A percentile compares a stretch with the other conserved stretches of the same genome.
These are phyloP conservation scores for Globisporangium nodosum DNA, from an alignment of 352 stramenopile species.

Conservation along the genomic window DNA sequence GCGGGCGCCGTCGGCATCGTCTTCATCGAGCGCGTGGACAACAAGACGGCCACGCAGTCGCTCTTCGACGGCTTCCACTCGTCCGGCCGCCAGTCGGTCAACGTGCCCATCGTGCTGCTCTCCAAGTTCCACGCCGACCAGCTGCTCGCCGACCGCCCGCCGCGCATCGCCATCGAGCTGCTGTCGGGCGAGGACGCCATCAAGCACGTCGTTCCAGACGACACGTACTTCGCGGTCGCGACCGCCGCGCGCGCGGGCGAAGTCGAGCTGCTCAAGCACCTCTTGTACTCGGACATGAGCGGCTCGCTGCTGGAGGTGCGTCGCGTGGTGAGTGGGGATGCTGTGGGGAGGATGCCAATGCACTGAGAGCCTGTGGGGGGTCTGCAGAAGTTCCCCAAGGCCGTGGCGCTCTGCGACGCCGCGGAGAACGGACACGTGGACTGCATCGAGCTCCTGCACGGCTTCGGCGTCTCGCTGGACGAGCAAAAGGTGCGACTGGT, in stretches of 20 bases:
- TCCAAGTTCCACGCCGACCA: constrained; percentile 77
- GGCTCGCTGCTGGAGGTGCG: constrained; percentile 56
- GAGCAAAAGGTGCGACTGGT: constrained; percentile 61
- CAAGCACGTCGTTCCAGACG: constrained; percentile 56
- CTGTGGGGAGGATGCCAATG: not conserved
- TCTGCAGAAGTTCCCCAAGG: constrained; percentile 60
- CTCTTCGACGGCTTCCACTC: constrained; percentile 87
- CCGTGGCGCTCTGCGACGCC: constrained; percentile 73
- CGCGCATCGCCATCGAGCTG: constrained; percentile 60
- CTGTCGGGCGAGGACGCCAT: constrained; percentile 67
- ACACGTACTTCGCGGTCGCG: constrained; percentile 68
- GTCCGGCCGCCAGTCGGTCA: constrained; percentile 63
- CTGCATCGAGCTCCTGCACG: constrained; percentile 76
- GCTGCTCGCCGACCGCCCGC: constrained; percentile 45
- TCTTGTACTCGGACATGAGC: constrained; percentile 62
- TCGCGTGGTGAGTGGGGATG: not conserved
- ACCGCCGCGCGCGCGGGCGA: constrained; percentile 69
- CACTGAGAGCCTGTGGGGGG: not conserved
- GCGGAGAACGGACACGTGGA: constrained; percentile 80
- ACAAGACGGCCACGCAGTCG: constrained; percentile 51
- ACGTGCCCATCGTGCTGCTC: constrained; percentile 74
- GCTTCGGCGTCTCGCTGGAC: constrained; percentile 73
- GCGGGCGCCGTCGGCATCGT: constrained; percentile 63
- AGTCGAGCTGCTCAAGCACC: constrained; percentile 63
- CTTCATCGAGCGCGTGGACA: constrained; percentile 66